Conservation (phyloP, 2,329 filamentous ascomycete genomes). For the Akanthomyces lecanii region DNA sequence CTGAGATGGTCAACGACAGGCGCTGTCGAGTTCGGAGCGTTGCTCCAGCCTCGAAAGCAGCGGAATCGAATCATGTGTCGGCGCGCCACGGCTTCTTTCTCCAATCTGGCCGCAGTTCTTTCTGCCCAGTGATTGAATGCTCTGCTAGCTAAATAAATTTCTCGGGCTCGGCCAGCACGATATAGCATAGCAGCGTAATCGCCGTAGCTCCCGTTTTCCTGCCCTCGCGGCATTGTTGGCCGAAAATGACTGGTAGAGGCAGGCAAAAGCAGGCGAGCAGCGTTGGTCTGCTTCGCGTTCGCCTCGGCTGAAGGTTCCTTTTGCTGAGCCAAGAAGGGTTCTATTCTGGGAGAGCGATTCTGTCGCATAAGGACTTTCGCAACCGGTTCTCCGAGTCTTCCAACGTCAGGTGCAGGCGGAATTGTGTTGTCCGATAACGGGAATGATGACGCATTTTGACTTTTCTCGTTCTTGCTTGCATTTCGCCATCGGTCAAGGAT, state of each 20-base stretch:
- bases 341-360: background rate
- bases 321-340: background rate
- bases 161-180: constrained; percentile 59
- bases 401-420: background rate
- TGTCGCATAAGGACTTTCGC: background rate
- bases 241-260: background rate
- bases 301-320: background rate
- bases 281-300: background rate
- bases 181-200: constrained; percentile 27
- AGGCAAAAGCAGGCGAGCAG: background rate
- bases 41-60: constrained; percentile 35
- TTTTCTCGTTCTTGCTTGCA: background rate
- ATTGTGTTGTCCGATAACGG: background rate
- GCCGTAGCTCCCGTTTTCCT: constrained; percentile 8
- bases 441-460: background rate
- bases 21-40: constrained; percentile 28
- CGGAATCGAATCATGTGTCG: constrained; percentile 63
- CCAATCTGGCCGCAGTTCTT: constrained; percentile 58
- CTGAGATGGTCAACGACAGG: constrained; percentile 30
- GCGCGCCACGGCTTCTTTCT: constrained; percentile 63
- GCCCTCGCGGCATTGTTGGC: background rate
- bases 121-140: constrained; percentile 56
- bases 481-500: constrained; percentile 23
- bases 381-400: background rate
- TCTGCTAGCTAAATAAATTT: constrained; percentile 53